A percentile compares a stretch with the other conserved stretches of the same genome.
Evolutionary conservation across 768 basidiomycete genomes (phyloP).

Genomic region (Obba rivulosa): DNA sequence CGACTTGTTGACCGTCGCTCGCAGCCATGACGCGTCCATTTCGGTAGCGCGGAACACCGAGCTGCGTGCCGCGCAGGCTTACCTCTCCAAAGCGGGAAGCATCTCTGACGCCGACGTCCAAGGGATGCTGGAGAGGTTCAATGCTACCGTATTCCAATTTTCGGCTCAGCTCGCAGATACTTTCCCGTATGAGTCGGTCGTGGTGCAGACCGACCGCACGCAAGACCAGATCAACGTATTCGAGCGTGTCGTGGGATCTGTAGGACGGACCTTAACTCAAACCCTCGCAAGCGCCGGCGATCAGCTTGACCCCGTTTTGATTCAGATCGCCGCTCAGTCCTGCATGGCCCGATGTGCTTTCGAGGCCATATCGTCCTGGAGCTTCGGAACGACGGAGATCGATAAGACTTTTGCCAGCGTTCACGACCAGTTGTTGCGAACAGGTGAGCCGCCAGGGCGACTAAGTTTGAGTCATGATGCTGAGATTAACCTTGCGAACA

Average conservation of each 20-base stretch:
- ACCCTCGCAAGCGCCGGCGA: background rate
- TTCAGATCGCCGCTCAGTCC: constrained; percentile 6
- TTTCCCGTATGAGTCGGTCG: constrained; percentile 19
- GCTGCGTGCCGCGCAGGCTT: constrained; percentile 40
- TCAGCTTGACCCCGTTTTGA: constrained; percentile 1
- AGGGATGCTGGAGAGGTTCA: constrained; percentile 37
- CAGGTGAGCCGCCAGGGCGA: constrained; percentile 4
- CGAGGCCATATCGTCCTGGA: constrained; percentile 6
- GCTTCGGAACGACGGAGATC: background rate
- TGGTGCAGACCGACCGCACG: background rate
- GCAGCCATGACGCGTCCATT: background rate
- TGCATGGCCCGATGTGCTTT: background rate
- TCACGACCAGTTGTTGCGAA: background rate
- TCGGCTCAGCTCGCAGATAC: constrained; percentile 42
- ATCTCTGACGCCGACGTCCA: constrained; percentile 43
- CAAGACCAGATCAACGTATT: background rate
- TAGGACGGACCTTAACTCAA: background rate
- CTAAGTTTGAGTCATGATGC: background rate
- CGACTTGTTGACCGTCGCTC: too few relatives aligned
- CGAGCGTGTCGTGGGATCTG: background rate
- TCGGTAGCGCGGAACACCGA: constrained; percentile 36
- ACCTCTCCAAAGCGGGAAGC: constrained; percentile 37
- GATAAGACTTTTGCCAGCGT: background rate
- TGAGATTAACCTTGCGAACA: background rate
- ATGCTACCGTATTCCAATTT: constrained; percentile 43